Evolutionary conservation across 768 basidiomycete species (phyloP).

Genomic region (Leucogyrophana mollusca): DNA sequence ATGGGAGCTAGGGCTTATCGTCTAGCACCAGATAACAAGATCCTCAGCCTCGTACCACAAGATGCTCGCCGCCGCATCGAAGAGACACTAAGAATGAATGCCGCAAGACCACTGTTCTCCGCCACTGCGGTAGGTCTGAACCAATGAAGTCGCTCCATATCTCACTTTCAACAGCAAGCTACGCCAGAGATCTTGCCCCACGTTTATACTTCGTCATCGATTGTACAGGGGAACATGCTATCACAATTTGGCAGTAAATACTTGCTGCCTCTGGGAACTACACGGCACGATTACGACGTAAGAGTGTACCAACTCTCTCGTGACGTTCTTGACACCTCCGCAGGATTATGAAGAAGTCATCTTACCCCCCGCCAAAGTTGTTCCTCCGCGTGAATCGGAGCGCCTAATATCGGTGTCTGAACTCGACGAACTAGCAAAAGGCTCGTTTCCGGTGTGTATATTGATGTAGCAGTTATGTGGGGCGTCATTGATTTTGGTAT

Average conservation of each 20-base stretch:
- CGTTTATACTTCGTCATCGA: conserved; percentile 75
- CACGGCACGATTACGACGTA: conserved; percentile 66
- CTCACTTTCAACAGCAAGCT: conserved; percentile 37
- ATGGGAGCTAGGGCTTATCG: too few relatives aligned
- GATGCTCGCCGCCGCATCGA: conserved; percentile 63
- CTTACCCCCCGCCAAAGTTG: conserved; percentile 77
- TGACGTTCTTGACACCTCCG: conserved; percentile 7
- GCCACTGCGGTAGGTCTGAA: conserved; percentile 45
- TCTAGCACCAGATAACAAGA: conserved; percentile 9
- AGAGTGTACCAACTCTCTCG: conserved; percentile 9
- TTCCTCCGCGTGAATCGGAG: conserved; percentile 74
- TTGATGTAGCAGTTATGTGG: not conserved
- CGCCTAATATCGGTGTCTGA: conserved; percentile 68
- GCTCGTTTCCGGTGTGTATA: conserved; percentile 79
- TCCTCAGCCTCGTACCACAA: conserved; percentile 38
- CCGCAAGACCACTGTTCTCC: conserved; percentile 63
- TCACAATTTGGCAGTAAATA: conserved; percentile 78
- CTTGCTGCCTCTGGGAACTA: conserved; percentile 81
- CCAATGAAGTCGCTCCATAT: conserved; percentile 7
- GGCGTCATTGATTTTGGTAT: conserved; percentile 4
- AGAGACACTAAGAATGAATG: conserved; percentile 55
- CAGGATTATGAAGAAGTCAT: conserved; percentile 89
- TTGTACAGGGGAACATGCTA: conserved; percentile 59
- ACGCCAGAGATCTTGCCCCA: conserved; percentile 74
- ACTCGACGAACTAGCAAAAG: conserved; percentile 72